These are phyloP conservation scores for Rhytidhysteron rufulum DNA, from an alignment of 2,329 filamentous ascomycete species.

Conservation along the genomic window DNA sequence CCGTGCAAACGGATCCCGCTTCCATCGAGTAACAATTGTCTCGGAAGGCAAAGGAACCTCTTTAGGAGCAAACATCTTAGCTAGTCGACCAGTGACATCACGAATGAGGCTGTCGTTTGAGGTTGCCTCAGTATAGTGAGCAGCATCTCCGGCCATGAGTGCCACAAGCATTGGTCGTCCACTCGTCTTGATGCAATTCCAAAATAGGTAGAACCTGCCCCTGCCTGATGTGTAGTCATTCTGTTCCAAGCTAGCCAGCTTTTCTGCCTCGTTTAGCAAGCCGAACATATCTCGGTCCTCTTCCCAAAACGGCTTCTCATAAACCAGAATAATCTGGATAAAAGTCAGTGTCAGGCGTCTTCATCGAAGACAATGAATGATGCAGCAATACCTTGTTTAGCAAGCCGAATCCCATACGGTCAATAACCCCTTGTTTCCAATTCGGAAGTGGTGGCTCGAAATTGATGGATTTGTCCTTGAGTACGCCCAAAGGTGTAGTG, in stretches of 20 bases:
- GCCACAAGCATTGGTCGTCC: conserved; percentile 83
- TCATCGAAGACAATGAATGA: neutral
- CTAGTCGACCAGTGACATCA: conserved; percentile 76
- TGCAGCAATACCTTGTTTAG: conserved; percentile 73
- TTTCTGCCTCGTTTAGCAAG: conserved; percentile 70
- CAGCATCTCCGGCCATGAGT: conserved; percentile 93
- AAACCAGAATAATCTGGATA: conserved; percentile 70
- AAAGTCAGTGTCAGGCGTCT: conserved; percentile 1
- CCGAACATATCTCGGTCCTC: conserved; percentile 88
- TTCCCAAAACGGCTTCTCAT: conserved; percentile 89
- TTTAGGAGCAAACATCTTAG: conserved; percentile 63
- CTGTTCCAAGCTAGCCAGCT: conserved; percentile 68
- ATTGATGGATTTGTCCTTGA: conserved; percentile 77
- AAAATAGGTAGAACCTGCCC: conserved; percentile 97
- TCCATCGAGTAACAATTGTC: conserved; percentile 89
- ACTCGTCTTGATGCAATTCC: conserved; percentile 88
- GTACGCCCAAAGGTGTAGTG: conserved; percentile 83
- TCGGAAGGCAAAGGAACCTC: conserved; percentile 75
- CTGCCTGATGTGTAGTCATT: conserved; percentile 73
- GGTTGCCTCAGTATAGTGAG: conserved; percentile 77
- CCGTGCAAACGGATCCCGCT: conserved; percentile 81
- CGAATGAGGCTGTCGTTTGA: conserved; percentile 71
- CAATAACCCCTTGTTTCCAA: conserved; percentile 79
- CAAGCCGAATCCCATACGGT: conserved; percentile 84
- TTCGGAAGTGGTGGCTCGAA: conserved; percentile 88